Base-by-base conservation (phyloP, 257 asterid genomes). In the Rhazya stricta region DNA sequence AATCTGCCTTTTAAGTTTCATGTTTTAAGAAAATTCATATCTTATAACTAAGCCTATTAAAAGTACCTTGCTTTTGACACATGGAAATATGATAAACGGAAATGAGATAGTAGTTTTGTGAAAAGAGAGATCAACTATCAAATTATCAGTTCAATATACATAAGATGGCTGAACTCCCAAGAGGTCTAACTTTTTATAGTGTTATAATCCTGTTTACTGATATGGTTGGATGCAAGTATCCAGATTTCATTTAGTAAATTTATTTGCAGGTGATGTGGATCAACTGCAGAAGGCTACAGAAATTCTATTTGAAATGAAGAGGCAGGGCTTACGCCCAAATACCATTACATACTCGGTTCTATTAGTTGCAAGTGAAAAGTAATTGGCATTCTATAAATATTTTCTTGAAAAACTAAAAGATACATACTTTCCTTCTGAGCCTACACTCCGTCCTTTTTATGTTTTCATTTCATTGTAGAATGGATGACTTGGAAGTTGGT, bases 301-400 rank as follows among this genome's bases (percentile, higher is more conserved):
- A 73, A 72, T 80, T 75, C 87, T 92, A 85, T 81, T 76, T 77
- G 97, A 90, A 79, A 88, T 94, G 92, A 94, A 89, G 91, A 78
- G 77, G 86, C 79, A 67, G 46, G 91, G 88, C 60, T 75, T 92
- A 81, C 68, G 82, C 81, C 97, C 99, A 76, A 92, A 94, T 84
- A 86, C 96, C 83, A 86, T 92, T 82, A 94, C 98, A 73, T 94
- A 94, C 87, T 88, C 97, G 75, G 76, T 91, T 85, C 91, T 94
- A 69, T 29, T 86, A 77, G 98, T 91, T 84, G 97, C 97, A 50
- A 84, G 92, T 86, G 96, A 92, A 84, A 94, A 90, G 99, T 94
- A 94, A 89, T 84, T 78, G 71, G 86, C 81, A 77, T 62, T 50
- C 63, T 72, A 77, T 78, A 62, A 71, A 54, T 37, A 32, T 29